Evolutionary conservation across 805 yeast genomes (phyloP).

Genomic region (Spathaspora boniae): DNA sequence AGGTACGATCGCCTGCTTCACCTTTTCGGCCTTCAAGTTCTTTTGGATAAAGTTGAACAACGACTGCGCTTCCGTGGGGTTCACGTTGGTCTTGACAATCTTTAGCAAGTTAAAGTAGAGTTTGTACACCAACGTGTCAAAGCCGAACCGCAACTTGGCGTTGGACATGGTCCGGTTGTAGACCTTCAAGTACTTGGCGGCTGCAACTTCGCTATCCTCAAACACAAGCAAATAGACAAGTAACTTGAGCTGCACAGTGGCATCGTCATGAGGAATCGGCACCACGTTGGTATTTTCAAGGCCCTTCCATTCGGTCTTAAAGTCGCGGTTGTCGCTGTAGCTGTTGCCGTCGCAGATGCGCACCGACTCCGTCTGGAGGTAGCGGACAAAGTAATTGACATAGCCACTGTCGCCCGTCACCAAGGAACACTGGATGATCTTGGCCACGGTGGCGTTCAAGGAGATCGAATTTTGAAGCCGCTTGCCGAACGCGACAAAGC

Average conservation of each 20-base stretch:
- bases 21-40: conserved; percentile 27
- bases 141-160: conserved; percentile 10
- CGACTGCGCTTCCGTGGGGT: conserved; percentile 21
- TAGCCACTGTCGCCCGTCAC: conserved; percentile 30
- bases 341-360: conserved; percentile 9
- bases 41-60: conserved; percentile 25
- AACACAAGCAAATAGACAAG: conserved; percentile 40
- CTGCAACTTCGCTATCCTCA: conserved; percentile 23
- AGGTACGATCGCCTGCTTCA: conserved; percentile 16
- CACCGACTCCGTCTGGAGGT: conserved; percentile 14
- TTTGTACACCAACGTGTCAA: conserved; percentile 26
- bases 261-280: conserved; percentile 10
- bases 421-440: conserved; percentile 30
- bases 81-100: conserved; percentile 18
- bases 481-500: conserved; percentile 59
- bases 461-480: conserved; percentile 50
- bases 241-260: conserved; percentile 33
- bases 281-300: conserved; percentile 17
- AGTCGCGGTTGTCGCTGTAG: conserved; percentile 57
- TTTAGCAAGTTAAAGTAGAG: conserved; percentile 26
- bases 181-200: conserved; percentile 19
- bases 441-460: conserved; percentile 33
- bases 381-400: conserved; percentile 22
- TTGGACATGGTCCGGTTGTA: conserved; percentile 24
- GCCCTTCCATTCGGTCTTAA: conserved; percentile 49